Base-by-base conservation (phyloP, 73 alveolate genomes). In the Uronychia binucleata region DNA sequence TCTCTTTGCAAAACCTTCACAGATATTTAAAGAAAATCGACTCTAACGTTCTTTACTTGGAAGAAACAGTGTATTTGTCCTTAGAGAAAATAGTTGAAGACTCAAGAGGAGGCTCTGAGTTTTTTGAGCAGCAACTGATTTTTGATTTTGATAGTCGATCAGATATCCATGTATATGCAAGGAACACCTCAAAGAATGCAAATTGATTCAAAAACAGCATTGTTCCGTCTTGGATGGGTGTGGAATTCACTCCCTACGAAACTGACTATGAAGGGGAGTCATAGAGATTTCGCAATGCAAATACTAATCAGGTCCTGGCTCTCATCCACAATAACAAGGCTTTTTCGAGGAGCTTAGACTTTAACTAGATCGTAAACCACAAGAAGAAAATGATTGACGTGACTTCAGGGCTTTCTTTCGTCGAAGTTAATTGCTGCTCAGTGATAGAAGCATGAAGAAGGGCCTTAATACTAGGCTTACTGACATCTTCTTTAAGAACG, bases 371-470 rank as follows among this genome's bases (percentile, higher is more conserved):
- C 25, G 82, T 58, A 26, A 26, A 25, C 27, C 75, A 33, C 78
- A 84, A 85, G 33, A 19, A 60, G 27, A 78, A 30, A 28, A 78
- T 5, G 58, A 58, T 57, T 46, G 81, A 75, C 27, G 32, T 75
- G 32, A 26, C 59, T 5, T 1, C 28, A 13, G 46, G 57, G 31
- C 30, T 86, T 0, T 58, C 57, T 14, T 86, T 86, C 58, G 79
- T 86, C 19, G 29, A 33, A 58, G 75, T 86, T 58, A 78, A 26
- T 26, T 78, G 78, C 33, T 25, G 29, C 26, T 77, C 88, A 27
- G 86, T 86, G 29, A 88, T 79, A 79, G 92, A 86, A 59, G 92
- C 92, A 0, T 79, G 88, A 58, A 78, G 92, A 79, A 34, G 92
- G 59, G 92, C 87, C 26, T 77, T 78, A 0, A 31, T 86, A 30